These are phyloP conservation scores for Solanum bukasovii DNA, from an alignment of 257 asterid genomes.

Conservation along the genomic window DNA sequence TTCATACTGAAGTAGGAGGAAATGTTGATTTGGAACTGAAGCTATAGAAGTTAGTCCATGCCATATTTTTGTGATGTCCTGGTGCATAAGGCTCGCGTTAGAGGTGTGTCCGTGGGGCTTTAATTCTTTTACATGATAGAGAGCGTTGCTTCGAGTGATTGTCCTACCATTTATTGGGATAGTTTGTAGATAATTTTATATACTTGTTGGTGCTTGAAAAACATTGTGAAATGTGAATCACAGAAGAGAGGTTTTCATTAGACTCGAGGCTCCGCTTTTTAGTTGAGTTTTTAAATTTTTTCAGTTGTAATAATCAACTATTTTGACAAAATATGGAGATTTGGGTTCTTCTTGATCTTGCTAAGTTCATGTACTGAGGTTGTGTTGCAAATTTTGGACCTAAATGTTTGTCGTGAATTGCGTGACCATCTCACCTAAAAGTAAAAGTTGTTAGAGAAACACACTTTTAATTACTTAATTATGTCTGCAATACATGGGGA, in stretches of 20 bases:
- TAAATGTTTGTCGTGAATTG: too few relatives aligned
- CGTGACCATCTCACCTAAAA: too few relatives aligned
- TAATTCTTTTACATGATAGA: not conserved
- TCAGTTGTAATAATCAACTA: too few relatives aligned
- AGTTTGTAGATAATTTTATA: not conserved
- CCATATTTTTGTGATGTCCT: not conserved
- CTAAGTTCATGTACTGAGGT: too few relatives aligned
- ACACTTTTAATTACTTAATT: too few relatives aligned
- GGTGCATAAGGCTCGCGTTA: not conserved
- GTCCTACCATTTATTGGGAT: not conserved
- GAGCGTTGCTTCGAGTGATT: not conserved
- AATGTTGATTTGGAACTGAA: constrained; percentile 57
- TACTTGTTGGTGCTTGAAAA: too few relatives aligned
- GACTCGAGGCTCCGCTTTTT: not conserved
- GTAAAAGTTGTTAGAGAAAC: too few relatives aligned
- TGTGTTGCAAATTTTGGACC: too few relatives aligned
- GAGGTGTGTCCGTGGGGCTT: not conserved
- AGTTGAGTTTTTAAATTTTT: not conserved
- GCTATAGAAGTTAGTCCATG: constrained; percentile 20
- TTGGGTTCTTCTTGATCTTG: too few relatives aligned
- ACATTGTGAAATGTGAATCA: not conserved
- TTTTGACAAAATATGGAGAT: too few relatives aligned
- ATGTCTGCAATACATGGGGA: too few relatives aligned
- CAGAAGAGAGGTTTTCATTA: not conserved
- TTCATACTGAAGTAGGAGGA: constrained; percentile 28